Base-by-base conservation (phyloP, 2,329 filamentous ascomycete species). In the Sporothrix brasiliensis region DNA sequence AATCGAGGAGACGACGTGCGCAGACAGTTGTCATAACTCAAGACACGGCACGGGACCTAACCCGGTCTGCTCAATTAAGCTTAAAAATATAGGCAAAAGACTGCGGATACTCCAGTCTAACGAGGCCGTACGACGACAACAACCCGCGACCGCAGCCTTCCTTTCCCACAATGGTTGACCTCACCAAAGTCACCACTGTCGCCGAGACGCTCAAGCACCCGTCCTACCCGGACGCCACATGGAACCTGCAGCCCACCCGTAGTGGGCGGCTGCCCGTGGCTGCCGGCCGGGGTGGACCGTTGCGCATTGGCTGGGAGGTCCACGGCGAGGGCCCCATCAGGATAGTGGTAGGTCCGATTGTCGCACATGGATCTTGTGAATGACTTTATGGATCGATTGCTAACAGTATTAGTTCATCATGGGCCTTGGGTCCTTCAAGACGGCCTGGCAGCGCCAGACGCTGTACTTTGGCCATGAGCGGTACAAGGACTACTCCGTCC, bases 371-470 rank as follows among this genome's bases (percentile, higher is more conserved):
- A 19, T 16, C 11, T 1, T 9, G 14, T 16, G 14, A 4, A 44
- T 11, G 6, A 7, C 16, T 14, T 14, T 4, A 54, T n/a, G 27
- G 4, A 19, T 19, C 4, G 24, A 3, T 3, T 24, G 11, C 60
- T 63, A 16, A 53, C 63, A 21, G 2, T 61, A 58, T 56, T 75
- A 94, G 92, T 88, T 92, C 81, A 85, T 96, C 76, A 93, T 93
- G 89, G 93, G 93, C 73, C 85, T 96, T 3, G 92, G 90, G 50
- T 89, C 89, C 70, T 84, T 83, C 71, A 84, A 86, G 77, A 84
- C 87, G 56, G 85, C 88, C 70, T 96, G 92, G 91, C 92, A 96
- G 82, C 88, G 92, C 68, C 93, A 96, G 78, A 95, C 90, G 11
- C 87, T 90, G 74, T 86, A 92, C 80, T 94, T 96, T 77, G 92